Conservation (phyloP, 78 protist species). For the Mantamonas sphyraenae region DNA sequence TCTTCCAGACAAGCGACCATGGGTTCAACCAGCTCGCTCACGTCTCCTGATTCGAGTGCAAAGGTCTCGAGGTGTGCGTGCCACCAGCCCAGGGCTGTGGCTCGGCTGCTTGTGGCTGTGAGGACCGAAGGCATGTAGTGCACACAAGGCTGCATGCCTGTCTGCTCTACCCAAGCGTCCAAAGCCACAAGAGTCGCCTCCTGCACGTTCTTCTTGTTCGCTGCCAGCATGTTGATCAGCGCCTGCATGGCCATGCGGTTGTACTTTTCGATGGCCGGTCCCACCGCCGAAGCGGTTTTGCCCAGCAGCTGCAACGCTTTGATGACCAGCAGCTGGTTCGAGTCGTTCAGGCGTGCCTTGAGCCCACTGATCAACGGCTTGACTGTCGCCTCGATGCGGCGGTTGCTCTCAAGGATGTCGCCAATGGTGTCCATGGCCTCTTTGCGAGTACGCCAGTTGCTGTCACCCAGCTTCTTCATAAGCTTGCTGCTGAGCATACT, state of each 20-base stretch:
- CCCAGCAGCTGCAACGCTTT: not conserved
- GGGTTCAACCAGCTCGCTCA: not conserved
- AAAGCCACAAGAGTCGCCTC: not conserved
- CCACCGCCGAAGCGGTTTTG: not conserved
- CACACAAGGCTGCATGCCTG: not conserved
- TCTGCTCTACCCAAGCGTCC: not conserved
- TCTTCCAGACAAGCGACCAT: not conserved
- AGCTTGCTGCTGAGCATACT: not conserved
- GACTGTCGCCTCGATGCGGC: not conserved
- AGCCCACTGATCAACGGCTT: not conserved
- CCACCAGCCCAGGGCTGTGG: not conserved
- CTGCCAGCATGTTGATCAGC: not conserved
- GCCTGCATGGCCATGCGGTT: too few species aligned
- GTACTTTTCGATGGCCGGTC: not conserved
- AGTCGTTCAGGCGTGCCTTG: not conserved
- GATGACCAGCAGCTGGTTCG: constrained; percentile 7
- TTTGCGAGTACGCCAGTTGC: constrained; percentile 3
- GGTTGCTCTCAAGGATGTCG: not conserved
- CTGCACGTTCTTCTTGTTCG: not conserved
- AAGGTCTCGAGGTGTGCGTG: not conserved
- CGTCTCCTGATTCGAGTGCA: not conserved
- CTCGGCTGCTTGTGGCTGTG: not conserved
- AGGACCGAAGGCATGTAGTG: not conserved
- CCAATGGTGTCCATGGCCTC: not conserved
- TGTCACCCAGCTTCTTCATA: not conserved